Evolutionary conservation across 2,329 filamentous ascomycete genomes (phyloP).

Genomic region (Verticillium isaacii): DNA sequence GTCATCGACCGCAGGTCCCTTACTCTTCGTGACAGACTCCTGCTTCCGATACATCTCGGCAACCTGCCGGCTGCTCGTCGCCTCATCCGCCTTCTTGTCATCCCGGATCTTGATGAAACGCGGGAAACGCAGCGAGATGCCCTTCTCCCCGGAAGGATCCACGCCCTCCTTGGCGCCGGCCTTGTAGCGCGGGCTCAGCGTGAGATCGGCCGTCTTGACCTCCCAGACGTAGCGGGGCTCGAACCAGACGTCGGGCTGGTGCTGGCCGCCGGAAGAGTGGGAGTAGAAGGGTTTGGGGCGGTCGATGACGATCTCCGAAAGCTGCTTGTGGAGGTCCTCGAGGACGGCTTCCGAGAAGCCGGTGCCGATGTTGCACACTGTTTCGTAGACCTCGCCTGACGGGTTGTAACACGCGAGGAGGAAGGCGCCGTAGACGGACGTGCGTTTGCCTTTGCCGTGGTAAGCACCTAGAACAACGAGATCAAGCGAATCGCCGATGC

Average conservation of each 20-base stretch:
- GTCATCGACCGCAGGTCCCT: conserved; percentile 85
- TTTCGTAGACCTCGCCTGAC: conserved; percentile 77
- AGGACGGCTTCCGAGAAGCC: conserved; percentile 93
- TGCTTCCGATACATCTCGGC: conserved; percentile 97
- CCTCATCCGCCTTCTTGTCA: conserved; percentile 92
- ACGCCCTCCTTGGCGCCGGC: conserved; percentile 80
- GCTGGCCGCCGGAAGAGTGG: conserved; percentile 77
- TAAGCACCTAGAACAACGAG: conserved; percentile 95
- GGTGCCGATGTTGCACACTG: conserved; percentile 96
- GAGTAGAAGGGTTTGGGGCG: conserved; percentile 91
- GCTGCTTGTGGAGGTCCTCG: conserved; percentile 74
- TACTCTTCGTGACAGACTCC: conserved; percentile 82
- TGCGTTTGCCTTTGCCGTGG: conserved; percentile 90
- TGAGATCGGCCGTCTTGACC: conserved; percentile 93
- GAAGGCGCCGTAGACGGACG: conserved; percentile 93
- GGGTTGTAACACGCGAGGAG: conserved; percentile 91
- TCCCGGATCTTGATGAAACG: conserved; percentile 88
- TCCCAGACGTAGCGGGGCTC: conserved; percentile 95
- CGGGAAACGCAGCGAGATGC: conserved; percentile 86
- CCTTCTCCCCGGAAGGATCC: conserved; percentile 66
- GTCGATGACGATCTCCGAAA: conserved; percentile 78
- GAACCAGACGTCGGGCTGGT: conserved; percentile 98
- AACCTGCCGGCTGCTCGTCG: conserved; percentile 77
- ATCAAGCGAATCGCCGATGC: conserved; percentile 91
- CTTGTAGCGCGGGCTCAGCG: conserved; percentile 86